Evolutionary conservation across 2,329 filamentous ascomycete genomes (phyloP).

Genomic region (Albophoma yamanashiensis): DNA sequence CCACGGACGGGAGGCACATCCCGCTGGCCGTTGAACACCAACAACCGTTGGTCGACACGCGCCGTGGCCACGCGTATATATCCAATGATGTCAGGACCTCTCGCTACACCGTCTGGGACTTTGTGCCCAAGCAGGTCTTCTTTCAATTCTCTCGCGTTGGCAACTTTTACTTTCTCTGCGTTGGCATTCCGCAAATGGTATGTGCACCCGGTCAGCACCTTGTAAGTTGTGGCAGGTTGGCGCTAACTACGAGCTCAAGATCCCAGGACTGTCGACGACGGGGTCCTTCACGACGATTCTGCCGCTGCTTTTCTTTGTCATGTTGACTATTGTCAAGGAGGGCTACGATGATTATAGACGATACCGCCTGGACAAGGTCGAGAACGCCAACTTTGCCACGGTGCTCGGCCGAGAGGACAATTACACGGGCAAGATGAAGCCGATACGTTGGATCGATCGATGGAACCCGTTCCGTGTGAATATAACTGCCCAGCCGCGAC

Average conservation of each 20-base stretch:
- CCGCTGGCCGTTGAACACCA: conserved; percentile 28
- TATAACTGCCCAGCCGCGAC: conserved; percentile 15
- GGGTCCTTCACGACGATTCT: conserved; percentile 66
- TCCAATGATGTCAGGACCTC: conserved; percentile 66
- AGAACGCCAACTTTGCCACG: conserved; percentile 51
- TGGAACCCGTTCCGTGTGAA: conserved; percentile 23
- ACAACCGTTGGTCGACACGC: conserved; percentile 34
- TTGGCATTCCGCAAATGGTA: conserved; percentile 70
- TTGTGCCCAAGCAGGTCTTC: conserved; percentile 72
- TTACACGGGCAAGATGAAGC: conserved; percentile 16
- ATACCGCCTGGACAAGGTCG: conserved; percentile 69
- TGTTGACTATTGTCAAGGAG: conserved; percentile 74
- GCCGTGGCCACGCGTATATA: conserved; percentile 37
- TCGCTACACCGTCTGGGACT: conserved; percentile 75
- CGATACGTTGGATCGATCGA: conserved; percentile 11
- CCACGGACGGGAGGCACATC: conserved; percentile 54
- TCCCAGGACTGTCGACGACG: conserved; percentile 66
- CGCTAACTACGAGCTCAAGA: conserved; percentile 10
- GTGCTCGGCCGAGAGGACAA: conserved; percentile 30
- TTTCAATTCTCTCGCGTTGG: conserved; percentile 80
- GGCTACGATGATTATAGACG: conserved; percentile 77
- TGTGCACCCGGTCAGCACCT: not conserved
- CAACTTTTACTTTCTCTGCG: conserved; percentile 80
- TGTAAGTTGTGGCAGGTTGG: not conserved
- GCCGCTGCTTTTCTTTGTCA: conserved; percentile 65